Conservation (phyloP, 306 rosid genomes). For the Oxytropis ochrocephala region DNA sequence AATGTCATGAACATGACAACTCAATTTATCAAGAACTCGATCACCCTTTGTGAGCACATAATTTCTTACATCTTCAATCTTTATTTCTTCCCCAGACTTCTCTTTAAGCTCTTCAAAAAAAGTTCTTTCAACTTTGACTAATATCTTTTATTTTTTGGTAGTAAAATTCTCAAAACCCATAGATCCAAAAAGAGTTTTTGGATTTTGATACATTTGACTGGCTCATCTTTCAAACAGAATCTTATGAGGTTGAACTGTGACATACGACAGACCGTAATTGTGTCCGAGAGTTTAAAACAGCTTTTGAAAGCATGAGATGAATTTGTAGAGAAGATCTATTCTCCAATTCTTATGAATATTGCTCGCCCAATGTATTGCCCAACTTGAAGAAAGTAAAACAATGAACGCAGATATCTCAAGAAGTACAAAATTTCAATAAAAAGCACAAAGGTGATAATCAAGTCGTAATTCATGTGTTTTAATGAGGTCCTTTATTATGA, state of each 20-base stretch:
- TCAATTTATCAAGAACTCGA: neutral
- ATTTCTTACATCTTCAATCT: neutral
- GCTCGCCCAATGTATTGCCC: slow-evolving; percentile 22
- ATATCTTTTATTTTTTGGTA: neutral
- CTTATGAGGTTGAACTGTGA: slow-evolving; percentile 24
- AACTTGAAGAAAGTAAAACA: slow-evolving; percentile 26
- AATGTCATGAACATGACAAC: neutral
- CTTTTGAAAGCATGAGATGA: neutral
- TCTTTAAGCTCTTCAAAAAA: slow-evolving; percentile 1
- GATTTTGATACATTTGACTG: neutral
- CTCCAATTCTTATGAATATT: neutral
- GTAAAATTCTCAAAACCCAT: neutral
- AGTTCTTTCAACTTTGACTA: slow-evolving; percentile 4
- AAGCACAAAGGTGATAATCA: slow-evolving; percentile 15
- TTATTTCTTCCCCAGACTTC: neutral
- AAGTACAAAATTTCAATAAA: slow-evolving; percentile 22
- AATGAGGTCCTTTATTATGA: neutral
- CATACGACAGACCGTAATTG: slow-evolving; percentile 13
- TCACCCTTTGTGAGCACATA: slow-evolving; percentile 20
- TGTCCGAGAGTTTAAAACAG: neutral
- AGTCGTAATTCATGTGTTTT: neutral
- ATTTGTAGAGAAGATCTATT: neutral
- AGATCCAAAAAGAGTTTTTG: neutral
- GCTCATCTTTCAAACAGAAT: neutral
- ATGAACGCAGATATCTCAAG: slow-evolving; percentile 18